phyloP scores from a whole-genome alignment of 495 filamentous ascomycete species.

The Penicillium angulare region DNA sequence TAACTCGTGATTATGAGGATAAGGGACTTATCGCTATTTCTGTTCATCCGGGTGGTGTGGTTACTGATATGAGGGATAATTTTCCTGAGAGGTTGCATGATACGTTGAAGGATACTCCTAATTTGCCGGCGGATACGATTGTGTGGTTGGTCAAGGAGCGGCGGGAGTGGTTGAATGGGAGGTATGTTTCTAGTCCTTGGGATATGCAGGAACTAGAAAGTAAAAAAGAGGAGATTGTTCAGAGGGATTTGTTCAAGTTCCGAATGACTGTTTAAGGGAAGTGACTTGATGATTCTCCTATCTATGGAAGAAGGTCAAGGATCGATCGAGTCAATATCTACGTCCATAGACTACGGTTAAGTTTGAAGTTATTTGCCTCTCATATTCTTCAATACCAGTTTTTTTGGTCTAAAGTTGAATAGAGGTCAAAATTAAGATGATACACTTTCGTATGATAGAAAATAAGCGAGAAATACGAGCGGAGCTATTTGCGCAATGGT shows the following conservation, averaged over 20 bases:
- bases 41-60: constrained; percentile 51
- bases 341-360: no score
- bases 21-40: constrained; percentile 45
- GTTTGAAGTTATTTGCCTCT: no score
- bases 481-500: no score
- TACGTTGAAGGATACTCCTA: constrained; percentile 41
- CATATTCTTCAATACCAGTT: no score
- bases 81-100: constrained; percentile 16
- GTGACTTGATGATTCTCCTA: no score
- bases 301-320: no score
- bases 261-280: constrained; percentile 8
- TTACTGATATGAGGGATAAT: constrained; percentile 40
- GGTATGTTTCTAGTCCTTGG: constrained; percentile 45
- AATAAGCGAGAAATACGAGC: no score
- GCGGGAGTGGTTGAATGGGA: constrained; percentile 50
- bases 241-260: constrained; percentile 13
- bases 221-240: constrained; percentile 43
- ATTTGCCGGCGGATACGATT: constrained; percentile 47
- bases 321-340: no score
- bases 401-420: no score
- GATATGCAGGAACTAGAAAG: constrained; percentile 47
- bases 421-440: no score
- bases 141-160: constrained; percentile 47
- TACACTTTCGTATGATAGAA: no score
- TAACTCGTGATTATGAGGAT: constrained; percentile 34